Conservation (phyloP, 2,329 filamentous ascomycete species). For the Berkeleyomyces basicola region DNA sequence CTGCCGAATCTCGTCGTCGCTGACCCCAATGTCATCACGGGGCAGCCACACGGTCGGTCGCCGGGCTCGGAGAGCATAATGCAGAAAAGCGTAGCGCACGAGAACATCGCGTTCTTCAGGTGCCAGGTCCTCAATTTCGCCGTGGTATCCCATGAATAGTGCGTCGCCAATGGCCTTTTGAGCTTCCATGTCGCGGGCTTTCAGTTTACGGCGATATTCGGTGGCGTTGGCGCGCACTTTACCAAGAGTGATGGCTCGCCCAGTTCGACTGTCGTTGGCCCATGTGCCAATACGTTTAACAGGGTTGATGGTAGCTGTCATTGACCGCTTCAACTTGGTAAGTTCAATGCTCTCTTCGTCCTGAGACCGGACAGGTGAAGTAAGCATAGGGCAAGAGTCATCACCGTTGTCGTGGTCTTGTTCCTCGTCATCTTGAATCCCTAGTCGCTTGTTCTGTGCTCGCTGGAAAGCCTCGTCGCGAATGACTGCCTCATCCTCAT, state of each 20-base stretch:
- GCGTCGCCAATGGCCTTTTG: constrained; percentile 61
- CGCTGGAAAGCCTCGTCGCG: constrained; percentile 78
- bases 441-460: constrained; percentile 55
- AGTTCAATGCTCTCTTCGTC: constrained; percentile 22
- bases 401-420: constrained; percentile 29
- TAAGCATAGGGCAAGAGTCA: constrained; percentile 20
- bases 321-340: constrained; percentile 19
- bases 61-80: constrained; percentile 68
- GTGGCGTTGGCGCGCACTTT: constrained; percentile 22
- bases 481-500: constrained; percentile 88
- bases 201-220: constrained; percentile 32
- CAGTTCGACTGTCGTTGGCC: constrained; percentile 22
- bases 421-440: constrained; percentile 37
- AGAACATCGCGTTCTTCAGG: constrained; percentile 76
- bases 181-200: constrained; percentile 48
- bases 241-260: constrained; percentile 12
- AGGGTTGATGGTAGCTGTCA: constrained; percentile 25
- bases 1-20: constrained; percentile 73
- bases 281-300: constrained; percentile 31
- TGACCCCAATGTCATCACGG: constrained; percentile 73
- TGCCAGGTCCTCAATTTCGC: constrained; percentile 87
- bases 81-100: constrained; percentile 77
- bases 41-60: constrained; percentile 90
- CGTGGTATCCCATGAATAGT: constrained; percentile 72
- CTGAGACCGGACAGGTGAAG: constrained; percentile 12